phyloP scores from a whole-genome alignment of 768 basidiomycete species.

The Brasilioporus rufonigricans region DNA sequence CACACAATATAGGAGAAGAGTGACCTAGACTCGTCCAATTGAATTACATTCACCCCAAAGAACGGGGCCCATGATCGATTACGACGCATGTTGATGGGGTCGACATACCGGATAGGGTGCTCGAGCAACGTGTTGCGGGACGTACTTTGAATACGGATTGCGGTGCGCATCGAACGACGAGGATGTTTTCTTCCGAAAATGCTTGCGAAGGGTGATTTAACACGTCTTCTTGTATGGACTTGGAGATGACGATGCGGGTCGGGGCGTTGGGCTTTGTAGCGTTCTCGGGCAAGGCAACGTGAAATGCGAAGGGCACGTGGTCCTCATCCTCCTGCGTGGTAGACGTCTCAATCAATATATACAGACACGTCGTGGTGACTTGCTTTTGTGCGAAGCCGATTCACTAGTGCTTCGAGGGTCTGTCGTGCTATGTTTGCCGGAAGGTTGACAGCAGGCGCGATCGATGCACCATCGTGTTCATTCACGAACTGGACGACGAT shows the following conservation, averaged over 20 bases:
- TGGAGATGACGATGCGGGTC: conserved; percentile 78
- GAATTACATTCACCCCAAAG: conserved; percentile 4
- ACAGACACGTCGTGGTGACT: conserved; percentile 24
- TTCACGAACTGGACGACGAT: conserved; percentile 92
- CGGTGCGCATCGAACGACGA: conserved; percentile 87
- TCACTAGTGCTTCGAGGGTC: conserved; percentile 84
- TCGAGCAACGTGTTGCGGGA: conserved; percentile 91
- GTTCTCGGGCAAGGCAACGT: conserved; percentile 69
- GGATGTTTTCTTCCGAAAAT: conserved; percentile 83
- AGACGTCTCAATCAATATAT: conserved; percentile 5
- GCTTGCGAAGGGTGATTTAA: conserved; percentile 67
- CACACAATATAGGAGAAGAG: conserved; percentile 89
- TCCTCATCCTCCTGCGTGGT: conserved; percentile 58
- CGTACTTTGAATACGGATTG: conserved; percentile 95
- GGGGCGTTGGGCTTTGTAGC: conserved; percentile 50
- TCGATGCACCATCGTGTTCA: conserved; percentile 74
- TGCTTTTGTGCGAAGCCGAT: conserved; percentile 78
- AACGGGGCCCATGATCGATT: conserved; percentile 2
- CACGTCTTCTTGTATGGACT: conserved; percentile 81
- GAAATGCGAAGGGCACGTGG: conserved; percentile 89
- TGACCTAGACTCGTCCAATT: conserved; percentile 56
- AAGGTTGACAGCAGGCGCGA: conserved; percentile 87
- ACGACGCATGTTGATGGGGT: neutral
- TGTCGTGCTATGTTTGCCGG: conserved; percentile 86
- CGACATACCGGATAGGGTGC: conserved; percentile 75